Evolutionary conservation across 148 eudicot genomes (phyloP).

Genomic region (Camellia granthamiana): DNA sequence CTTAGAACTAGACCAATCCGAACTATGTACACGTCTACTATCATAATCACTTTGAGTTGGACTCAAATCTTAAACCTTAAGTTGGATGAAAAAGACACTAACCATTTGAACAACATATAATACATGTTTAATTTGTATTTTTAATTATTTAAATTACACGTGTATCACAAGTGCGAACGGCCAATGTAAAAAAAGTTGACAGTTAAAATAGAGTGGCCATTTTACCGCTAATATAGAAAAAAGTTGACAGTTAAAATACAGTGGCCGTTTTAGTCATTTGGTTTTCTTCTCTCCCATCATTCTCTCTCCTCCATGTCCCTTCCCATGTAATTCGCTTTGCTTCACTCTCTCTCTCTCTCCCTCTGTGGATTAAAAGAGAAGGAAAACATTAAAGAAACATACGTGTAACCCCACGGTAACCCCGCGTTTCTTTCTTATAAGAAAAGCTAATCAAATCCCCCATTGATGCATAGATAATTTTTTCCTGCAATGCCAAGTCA

Average conservation of each 20-base stretch:
- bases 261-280: conserved; percentile 7
- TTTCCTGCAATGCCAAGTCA: background rate
- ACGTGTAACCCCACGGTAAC: conserved; percentile 5
- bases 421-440: background rate
- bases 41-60: no score
- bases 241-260: background rate
- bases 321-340: background rate
- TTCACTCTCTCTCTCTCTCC: conserved; percentile 1
- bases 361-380: background rate
- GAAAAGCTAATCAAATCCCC: conserved; percentile 7
- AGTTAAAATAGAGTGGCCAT: no score
- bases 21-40: no score
- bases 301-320: conserved; percentile 1
- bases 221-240: no score
- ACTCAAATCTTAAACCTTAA: no score
- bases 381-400: background rate
- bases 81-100: no score
- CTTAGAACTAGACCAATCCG: no score
- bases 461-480: background rate
- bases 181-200: no score
- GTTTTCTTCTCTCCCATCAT: background rate
- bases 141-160: no score
- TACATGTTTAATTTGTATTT: no score
- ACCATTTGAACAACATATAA: no score
- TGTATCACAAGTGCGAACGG: no score